A percentile compares a stretch with the other conserved stretches of the same genome.
phyloP scores from a whole-genome alignment of 805 yeast genomes.

The Nakazawaea ernobii region DNA sequence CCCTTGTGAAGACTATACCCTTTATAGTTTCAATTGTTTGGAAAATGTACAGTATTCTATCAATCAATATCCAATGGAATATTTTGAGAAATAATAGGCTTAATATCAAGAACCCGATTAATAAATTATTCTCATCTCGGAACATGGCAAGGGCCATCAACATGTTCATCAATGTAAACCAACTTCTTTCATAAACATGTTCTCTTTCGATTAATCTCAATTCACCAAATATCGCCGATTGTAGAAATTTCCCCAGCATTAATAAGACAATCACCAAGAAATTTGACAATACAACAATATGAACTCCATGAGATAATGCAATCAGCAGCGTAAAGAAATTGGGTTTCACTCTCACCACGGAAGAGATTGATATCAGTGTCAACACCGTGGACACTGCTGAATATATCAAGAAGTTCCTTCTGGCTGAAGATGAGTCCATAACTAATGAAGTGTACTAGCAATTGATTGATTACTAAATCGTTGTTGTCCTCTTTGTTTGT shows the following conservation, averaged over 20 bases:
- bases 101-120: slow-evolving; percentile 30
- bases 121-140: slow-evolving; percentile 38
- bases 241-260: slow-evolving; percentile 41
- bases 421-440: slow-evolving; percentile 6
- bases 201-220: slow-evolving; percentile 72
- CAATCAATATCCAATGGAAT: slow-evolving; percentile 68
- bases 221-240: slow-evolving; percentile 62
- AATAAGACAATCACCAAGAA: slow-evolving; percentile 33
- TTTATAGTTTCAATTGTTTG: slow-evolving; percentile 33
- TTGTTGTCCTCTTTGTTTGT: neutral
- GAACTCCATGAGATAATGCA: slow-evolving; percentile 44
- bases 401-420: slow-evolving; percentile 18
- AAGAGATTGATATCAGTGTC: slow-evolving; percentile 28
- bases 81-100: slow-evolving; percentile 51
- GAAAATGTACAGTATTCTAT: slow-evolving; percentile 41
- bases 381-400: slow-evolving; percentile 26
- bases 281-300: slow-evolving; percentile 34
- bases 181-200: slow-evolving; percentile 61
- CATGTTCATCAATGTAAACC: slow-evolving; percentile 58
- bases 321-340: slow-evolving; percentile 45
- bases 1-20: slow-evolving; percentile 29
- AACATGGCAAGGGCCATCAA: slow-evolving; percentile 52
- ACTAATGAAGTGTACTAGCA: no score
- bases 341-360: slow-evolving; percentile 36
- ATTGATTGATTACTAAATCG: neutral